Evolutionary conservation across 2,329 filamentous ascomycete genomes (phyloP), one percentile per base, ranked within the genome.

Genomic region (Aspergillus aculeatus): DNA sequence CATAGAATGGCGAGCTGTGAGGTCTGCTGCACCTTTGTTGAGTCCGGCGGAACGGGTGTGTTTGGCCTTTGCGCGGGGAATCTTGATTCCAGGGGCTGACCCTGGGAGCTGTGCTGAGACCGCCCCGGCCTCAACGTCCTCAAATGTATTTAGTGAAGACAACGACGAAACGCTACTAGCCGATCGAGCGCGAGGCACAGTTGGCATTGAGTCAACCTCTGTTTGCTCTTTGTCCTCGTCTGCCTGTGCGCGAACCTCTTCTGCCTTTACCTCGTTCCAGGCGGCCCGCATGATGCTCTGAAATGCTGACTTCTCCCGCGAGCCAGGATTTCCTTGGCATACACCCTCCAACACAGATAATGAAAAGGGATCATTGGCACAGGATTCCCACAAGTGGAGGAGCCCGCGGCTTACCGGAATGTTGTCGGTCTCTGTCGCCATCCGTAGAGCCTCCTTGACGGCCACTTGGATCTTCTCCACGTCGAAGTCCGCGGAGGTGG

Each of bases 121-220:
- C 38, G 65, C 66, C 54, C 68, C 68, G 21, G 71, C 70, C 56
- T 77, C 74, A 50, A 67, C 68, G 44, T 74, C 38, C 6, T 44
- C 71, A 35, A 76, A 63, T 5, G 77, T 76, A 47, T 76, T 73
- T 10, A 73, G 73, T 9, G 77, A 75, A 38, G 78, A 78, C 23
- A 78, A 59, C 12, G 74, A 78, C 16, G 76, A 77, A 12, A 70
- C 69, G 21, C 70, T 76, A 47, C 64, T 67, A 24, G 65, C 66
- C 16, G 70, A 72, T 6, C 64, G 64, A 11, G 64, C 64, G 19
- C 69, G 66, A 38, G 54, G 61, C 49, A 65, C 56, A 56, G 47
- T 51, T 41, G 62, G 56, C 19, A 56, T 47, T 14, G 58, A 44
- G 44, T 59, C 47, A 38, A 58, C 52, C 16, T 44, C 38, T 44